These are phyloP conservation scores for Pilasporangium apinafurcum DNA, from an alignment of 352 stramenopile genomes.

Conservation along the genomic window DNA sequence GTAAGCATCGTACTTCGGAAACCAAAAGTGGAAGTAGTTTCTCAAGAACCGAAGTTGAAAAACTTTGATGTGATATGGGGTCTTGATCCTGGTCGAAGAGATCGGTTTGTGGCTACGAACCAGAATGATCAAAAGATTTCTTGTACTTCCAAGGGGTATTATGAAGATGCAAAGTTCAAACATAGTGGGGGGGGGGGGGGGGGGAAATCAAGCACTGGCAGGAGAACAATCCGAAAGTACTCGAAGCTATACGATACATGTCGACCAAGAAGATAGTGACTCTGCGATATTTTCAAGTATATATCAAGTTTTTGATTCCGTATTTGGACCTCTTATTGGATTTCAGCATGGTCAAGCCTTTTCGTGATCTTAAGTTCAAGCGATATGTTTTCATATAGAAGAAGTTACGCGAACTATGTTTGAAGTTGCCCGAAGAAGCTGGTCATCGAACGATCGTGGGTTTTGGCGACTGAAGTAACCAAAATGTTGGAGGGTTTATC, in stretches of 20 bases:
- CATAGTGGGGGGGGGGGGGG: neutral
- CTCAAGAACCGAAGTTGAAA: neutral
- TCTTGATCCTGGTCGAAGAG: neutral
- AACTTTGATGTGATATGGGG: neutral
- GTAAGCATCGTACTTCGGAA: neutral
- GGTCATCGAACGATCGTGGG: neutral
- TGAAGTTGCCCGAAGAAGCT: neutral
- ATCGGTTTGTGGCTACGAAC: conserved; percentile 1
- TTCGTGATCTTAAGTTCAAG: neutral
- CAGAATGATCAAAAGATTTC: neutral
- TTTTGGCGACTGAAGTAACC: neutral
- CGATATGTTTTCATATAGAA: neutral
- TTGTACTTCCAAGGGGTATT: neutral
- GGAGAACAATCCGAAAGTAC: neutral
- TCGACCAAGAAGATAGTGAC: neutral
- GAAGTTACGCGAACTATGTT: neutral
- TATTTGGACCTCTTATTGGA: neutral
- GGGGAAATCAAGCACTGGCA: neutral
- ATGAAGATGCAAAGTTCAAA: neutral
- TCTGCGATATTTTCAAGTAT: neutral
- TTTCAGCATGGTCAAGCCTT: neutral
- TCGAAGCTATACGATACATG: conserved; percentile 1
- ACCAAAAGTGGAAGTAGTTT: neutral
- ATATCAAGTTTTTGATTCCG: neutral
- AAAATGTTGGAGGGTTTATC: neutral